Percentiles rank a stretch among this genome's conserved stretches.
Evolutionary conservation across 768 basidiomycete genomes (phyloP).

Genomic region (Brasilioporus rufonigricans): DNA sequence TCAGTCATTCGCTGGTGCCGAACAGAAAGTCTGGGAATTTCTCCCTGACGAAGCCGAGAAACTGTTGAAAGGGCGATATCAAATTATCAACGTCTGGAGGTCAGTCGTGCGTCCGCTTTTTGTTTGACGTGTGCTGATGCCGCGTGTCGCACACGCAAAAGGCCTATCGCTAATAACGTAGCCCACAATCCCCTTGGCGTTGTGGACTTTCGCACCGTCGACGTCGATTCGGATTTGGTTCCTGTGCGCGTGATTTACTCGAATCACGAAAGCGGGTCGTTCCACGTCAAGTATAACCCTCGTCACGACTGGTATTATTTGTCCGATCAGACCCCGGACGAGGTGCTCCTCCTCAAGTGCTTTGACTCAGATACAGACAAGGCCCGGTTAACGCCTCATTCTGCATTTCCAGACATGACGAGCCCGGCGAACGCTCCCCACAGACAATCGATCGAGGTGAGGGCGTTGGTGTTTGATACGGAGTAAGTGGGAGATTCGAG

Average conservation of each 20-base stretch:
- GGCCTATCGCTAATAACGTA: not conserved
- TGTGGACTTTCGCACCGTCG: not conserved
- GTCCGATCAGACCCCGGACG: slow-evolving; percentile 17
- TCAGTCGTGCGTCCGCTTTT: not conserved
- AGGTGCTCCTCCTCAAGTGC: slow-evolving; percentile 38
- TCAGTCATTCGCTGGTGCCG: not conserved
- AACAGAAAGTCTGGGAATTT: slow-evolving; percentile 14
- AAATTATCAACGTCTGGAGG: slow-evolving; percentile 41
- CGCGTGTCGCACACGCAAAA: not conserved
- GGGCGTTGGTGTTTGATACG: slow-evolving; percentile 38
- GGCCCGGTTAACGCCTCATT: slow-evolving; percentile 33
- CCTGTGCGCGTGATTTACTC: slow-evolving; percentile 33
- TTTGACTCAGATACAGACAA: slow-evolving; percentile 38
- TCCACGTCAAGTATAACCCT: slow-evolving; percentile 34
- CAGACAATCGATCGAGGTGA: slow-evolving; percentile 10
- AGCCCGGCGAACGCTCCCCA: not conserved
- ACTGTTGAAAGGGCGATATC: slow-evolving; percentile 36
- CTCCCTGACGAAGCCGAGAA: slow-evolving; percentile 39
- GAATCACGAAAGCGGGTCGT: slow-evolving; percentile 19
- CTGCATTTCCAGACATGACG: not conserved
- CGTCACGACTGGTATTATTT: slow-evolving; percentile 39
- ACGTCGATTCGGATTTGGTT: not conserved
- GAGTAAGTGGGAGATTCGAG: slow-evolving; percentile 29
- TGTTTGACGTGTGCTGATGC: not conserved
- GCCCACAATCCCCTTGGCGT: slow-evolving; percentile 1